Evolutionary conservation across 805 yeast genomes (phyloP), one percentile per base, ranked within the genome.

Genomic region (Spathaspora hagerdaliae): DNA sequence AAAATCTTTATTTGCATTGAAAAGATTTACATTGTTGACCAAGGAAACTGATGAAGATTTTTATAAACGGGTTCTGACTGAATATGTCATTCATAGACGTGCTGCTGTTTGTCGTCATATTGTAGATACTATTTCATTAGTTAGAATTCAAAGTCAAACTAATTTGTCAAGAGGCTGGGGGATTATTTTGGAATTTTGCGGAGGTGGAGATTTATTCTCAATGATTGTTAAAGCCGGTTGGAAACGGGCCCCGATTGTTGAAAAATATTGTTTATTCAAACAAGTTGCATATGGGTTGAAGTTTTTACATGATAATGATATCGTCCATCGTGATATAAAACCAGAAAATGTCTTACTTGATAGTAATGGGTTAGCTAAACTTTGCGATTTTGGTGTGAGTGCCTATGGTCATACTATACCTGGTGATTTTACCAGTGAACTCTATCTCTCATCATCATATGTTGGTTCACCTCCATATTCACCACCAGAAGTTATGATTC

Each of bases 401-500:
- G 83, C 78, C 43, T 78, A 77, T 58, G 86, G 83, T 13, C 83
- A 81, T 59, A 75, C 64, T 42, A 69, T 61, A 15, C 78, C 77
- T 1, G 75, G 77, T 1, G 78, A 85, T 60, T 64, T 75, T 15
- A 52, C 60, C 0, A 71, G 79, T 24, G 67, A 70, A 3, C 50
- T 76, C 10, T 64, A 63, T 41, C 39, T 56, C 31, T 63, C 75
- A 53, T 67, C 74, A 36, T 67, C 79, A 1, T 75, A 77, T 59
- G 84, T 85, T 37, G 94, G 95, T 1, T 84, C 91, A 1, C 88
- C 94, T 3, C 94, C 94, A 1, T 86, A 84, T 61, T 79, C 84
- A 10, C 81, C 92, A 5, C 94, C 95, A 1, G 94, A 86, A 62
- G 87, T 85, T 12, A 75, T 81, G 77, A 59, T 65, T 27, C 67